phyloP scores from a whole-genome alignment of 371 early-diverging fungal genomes.

The Dinochytrium kinnereticum region DNA sequence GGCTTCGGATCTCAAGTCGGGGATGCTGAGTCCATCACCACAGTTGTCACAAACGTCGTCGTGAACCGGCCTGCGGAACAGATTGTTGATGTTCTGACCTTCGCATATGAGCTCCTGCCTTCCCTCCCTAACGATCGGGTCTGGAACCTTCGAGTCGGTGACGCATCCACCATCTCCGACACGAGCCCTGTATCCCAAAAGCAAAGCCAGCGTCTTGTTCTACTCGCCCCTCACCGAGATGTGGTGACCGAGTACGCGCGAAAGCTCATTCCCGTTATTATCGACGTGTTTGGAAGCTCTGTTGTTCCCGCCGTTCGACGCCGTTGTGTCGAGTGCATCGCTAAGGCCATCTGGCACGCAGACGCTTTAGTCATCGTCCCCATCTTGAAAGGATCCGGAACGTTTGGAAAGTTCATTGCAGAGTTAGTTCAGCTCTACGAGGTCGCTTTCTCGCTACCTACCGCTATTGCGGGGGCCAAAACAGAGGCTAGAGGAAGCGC shows the following conservation, averaged over 20 bases:
- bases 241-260: slow-evolving; percentile 18
- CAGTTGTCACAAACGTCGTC: slow-evolving; percentile 46
- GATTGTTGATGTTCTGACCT: slow-evolving; percentile 54
- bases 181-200: neutral
- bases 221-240: slow-evolving; percentile 30
- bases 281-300: slow-evolving; percentile 51
- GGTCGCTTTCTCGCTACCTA: slow-evolving; percentile 22
- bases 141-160: slow-evolving; percentile 26
- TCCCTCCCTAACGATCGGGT: slow-evolving; percentile 63
- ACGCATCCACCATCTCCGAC: neutral
- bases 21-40: slow-evolving; percentile 3
- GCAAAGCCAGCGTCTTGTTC: slow-evolving; percentile 15
- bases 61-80: slow-evolving; percentile 56
- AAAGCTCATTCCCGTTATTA: slow-evolving; percentile 42
- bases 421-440: slow-evolving; percentile 42
- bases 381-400: slow-evolving; percentile 17
- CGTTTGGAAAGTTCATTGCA: slow-evolving; percentile 52
- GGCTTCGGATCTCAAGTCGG: slow-evolving; percentile 31
- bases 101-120: slow-evolving; percentile 66
- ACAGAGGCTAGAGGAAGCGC: slow-evolving; percentile 25
- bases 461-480: neutral
- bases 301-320: slow-evolving; percentile 43
- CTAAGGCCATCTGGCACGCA: slow-evolving; percentile 40
- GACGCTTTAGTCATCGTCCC: slow-evolving; percentile 4
- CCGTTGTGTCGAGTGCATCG: slow-evolving; percentile 43